Evolutionary conservation across 148 eudicot species (phyloP).

Genomic region (Diospyros lotus): DNA sequence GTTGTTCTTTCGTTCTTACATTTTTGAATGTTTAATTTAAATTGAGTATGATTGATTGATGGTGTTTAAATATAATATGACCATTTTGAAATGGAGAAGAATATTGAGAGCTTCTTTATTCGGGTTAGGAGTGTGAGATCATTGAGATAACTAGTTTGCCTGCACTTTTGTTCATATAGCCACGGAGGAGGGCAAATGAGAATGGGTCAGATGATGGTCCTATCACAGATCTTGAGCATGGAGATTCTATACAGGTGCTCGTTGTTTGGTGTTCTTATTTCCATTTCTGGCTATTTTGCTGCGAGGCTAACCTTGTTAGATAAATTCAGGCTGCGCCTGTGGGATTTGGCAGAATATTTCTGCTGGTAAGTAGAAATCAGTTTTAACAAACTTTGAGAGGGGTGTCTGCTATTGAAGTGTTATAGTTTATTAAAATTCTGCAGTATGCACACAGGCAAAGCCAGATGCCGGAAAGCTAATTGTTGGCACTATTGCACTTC

Average conservation of each 20-base stretch:
- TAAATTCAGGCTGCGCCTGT: constrained; percentile 11
- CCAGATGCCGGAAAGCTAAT: constrained; percentile 15
- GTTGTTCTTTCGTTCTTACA: neutral
- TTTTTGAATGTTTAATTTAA: no score
- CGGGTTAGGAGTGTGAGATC: neutral
- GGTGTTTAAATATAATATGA: no score
- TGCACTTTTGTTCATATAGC: neutral
- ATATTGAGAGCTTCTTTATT: neutral
- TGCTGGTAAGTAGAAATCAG: constrained; percentile 12
- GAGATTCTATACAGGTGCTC: constrained; percentile 12
- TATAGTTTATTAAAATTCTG: neutral
- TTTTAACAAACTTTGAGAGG: neutral
- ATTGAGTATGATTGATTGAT: no score
- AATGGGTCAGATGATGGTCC: neutral
- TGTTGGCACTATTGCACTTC: constrained; percentile 3
- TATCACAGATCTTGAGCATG: constrained; percentile 7
- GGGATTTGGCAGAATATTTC: constrained; percentile 7
- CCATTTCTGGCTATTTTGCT: neutral
- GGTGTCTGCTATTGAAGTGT: neutral
- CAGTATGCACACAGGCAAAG: constrained; percentile 10
- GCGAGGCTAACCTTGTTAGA: neutral
- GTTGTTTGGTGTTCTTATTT: neutral
- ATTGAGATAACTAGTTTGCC: neutral
- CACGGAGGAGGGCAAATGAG: constrained; percentile 3
- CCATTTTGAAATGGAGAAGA: neutral